Evolutionary conservation across 345 rosid species (phyloP).

Genomic region (Lenwebbia sp.): DNA sequence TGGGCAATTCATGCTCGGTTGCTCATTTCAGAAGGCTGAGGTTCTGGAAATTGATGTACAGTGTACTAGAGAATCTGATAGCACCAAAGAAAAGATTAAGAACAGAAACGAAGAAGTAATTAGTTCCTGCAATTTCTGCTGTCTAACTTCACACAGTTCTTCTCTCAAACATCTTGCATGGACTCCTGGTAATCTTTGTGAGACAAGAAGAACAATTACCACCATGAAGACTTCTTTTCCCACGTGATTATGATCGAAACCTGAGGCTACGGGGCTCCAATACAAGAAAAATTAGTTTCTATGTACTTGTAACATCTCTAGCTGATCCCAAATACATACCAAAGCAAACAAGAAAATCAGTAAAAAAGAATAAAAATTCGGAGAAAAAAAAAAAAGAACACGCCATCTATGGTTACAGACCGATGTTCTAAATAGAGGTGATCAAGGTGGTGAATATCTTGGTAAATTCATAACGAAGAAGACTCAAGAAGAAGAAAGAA

Average conservation of each 20-base stretch:
- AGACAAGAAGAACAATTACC: not conserved
- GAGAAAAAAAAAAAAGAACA: not conserved
- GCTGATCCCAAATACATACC: not conserved
- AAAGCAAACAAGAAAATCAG: not conserved
- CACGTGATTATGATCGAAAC: not conserved
- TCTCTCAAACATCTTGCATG: not conserved
- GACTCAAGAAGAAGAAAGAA: not conserved
- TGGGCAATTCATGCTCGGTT: not conserved
- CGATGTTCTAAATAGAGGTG: not conserved
- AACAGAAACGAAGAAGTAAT: not conserved
- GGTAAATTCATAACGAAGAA: not conserved
- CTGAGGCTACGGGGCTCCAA: not conserved
- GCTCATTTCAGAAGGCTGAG: not conserved
- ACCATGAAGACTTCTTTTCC: not conserved
- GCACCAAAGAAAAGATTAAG: not conserved
- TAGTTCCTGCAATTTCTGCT: not conserved
- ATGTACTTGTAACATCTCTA: not conserved
- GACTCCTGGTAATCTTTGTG: not conserved
- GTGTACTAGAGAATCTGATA: not conserved
- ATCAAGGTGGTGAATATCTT: not conserved
- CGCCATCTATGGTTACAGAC: not conserved
- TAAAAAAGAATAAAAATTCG: not conserved
- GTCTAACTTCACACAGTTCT: not conserved
- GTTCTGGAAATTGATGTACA: not conserved
- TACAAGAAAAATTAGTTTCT: not conserved